Percentiles rank a stretch among this genome's conserved stretches.
These are phyloP conservation scores for Raffaelea deltoideospora DNA, from an alignment of 2,329 filamentous ascomycete genomes.

Conservation along the genomic window DNA sequence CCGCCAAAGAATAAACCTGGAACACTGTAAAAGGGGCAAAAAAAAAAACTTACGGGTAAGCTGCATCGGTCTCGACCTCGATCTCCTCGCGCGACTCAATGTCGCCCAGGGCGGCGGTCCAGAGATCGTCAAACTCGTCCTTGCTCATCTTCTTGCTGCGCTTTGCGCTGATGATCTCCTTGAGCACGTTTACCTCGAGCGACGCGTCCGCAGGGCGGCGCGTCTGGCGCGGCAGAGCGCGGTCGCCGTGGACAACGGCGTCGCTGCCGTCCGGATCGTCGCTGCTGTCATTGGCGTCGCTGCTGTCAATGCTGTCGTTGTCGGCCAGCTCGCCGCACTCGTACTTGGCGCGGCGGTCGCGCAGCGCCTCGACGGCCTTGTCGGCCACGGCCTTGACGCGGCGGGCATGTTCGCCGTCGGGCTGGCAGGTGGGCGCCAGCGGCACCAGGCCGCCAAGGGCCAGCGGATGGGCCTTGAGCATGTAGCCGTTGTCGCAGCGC, in stretches of 20 bases:
- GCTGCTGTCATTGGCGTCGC: too few relatives aligned
- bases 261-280: too few relatives aligned
- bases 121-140: conserved; percentile 84
- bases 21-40: not conserved
- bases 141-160: conserved; percentile 71
- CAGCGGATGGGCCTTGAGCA: conserved; percentile 71
- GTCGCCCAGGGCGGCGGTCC: conserved; percentile 58
- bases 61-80: conserved; percentile 28
- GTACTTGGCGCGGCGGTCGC: conserved; percentile 72
- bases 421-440: conserved; percentile 80
- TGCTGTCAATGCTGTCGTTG: conserved; percentile 46
- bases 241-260: too few relatives aligned
- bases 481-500: conserved; percentile 73
- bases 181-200: conserved; percentile 57
- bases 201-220: conserved; percentile 43
- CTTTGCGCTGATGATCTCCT: conserved; percentile 59
- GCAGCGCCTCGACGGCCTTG: conserved; percentile 71
- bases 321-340: conserved; percentile 68
- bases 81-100: conserved; percentile 49
- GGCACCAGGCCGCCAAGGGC: conserved; percentile 69
- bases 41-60: conserved; percentile 33
- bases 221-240: too few relatives aligned
- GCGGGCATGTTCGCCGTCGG: conserved; percentile 82
- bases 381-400: conserved; percentile 79
- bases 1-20: conserved; percentile 7